Percentiles rank a stretch among this genome's conserved stretches.
Evolutionary conservation across 2,329 filamentous ascomycete genomes (phyloP).

Genomic region (Bipolaris zeicola): DNA sequence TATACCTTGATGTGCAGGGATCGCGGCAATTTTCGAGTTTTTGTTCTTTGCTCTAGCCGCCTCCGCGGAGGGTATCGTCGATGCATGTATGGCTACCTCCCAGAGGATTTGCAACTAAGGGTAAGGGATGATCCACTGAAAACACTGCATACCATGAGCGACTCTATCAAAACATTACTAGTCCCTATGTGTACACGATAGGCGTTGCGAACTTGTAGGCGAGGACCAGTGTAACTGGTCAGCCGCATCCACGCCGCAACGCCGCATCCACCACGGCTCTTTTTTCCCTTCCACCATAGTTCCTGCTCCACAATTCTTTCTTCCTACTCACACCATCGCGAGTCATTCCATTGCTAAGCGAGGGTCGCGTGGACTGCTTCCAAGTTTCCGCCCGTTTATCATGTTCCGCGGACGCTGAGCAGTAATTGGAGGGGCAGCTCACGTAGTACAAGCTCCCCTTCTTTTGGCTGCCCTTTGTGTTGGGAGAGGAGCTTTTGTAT

Average conservation of each 20-base stretch:
- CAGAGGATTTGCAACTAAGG: neutral
- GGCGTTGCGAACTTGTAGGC: conserved; percentile 1
- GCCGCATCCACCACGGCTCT: neutral
- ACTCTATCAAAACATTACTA: neutral
- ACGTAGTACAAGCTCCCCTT: no score
- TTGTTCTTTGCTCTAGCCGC: neutral
- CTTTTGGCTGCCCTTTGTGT: neutral
- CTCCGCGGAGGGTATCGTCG: neutral
- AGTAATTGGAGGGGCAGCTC: no score
- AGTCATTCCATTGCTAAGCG: neutral
- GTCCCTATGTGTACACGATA: neutral
- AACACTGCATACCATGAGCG: neutral
- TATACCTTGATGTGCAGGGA: neutral
- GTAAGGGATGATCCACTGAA: neutral
- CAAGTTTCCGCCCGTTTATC: no score
- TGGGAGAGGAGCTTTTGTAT: neutral
- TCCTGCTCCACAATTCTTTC: neutral
- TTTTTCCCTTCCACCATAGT: neutral
- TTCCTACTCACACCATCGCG: neutral
- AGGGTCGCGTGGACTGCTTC: neutral
- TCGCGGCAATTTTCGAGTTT: neutral
- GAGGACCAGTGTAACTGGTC: conserved; percentile 1
- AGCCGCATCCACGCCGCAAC: neutral
- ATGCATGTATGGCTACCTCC: neutral
- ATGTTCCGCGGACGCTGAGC: no score